Evolutionary conservation across 2,329 filamentous ascomycete genomes (phyloP), one percentile per base, ranked within the genome.

Genomic region (Aspergillus proliferans): DNA sequence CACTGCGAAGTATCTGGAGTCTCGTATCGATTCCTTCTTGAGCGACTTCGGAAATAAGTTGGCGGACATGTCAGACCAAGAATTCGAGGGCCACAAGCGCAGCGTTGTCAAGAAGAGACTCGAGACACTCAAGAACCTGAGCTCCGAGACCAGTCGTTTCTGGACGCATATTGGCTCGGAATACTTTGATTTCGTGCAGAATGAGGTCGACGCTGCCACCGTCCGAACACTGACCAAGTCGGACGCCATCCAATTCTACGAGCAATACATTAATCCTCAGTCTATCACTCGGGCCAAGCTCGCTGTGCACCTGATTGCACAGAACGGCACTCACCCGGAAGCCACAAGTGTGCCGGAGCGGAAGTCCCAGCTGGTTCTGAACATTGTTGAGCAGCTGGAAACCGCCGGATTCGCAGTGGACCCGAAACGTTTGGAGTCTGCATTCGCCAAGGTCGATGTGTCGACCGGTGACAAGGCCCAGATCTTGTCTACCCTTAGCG

Each of bases 41-140:
- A 74, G 74, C 21, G 75, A 76, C 12, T 90, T 89, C 54, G 81
- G 78, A 18, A 74, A 80, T 40, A 83, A 75, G 2, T 70, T 97
- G 21, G 76, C 81, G 42, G 77, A 84, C 2, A 95, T 97, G 91
- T 79, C 79, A 3, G 84, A 92, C 1, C 75, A 82, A 1, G 88
- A 92, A 8, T 97, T 98, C 58, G 89, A 96, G 63, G 84, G 83
- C 43, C 88, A 97, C 73, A 95, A 95, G 74, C 81, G 87, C 58
- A 94, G 90, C 61, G 76, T 97, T 39, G 84, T 96, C 62, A 88
- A 87, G 64, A 90, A 90, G 71, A 78, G 88, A 14, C 74, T 95
- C 19, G 91, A 97, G 71, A 95, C 94, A 69, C 70, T 95, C 59
- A 95, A 95, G 77, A 97, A 96, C 57, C 74, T 98, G 43, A 81